Percentiles rank a stretch among this genome's conserved stretches.
These are phyloP conservation scores for Paramecium sexaurelia DNA, from an alignment of 73 alveolate genomes.

Conservation along the genomic window DNA sequence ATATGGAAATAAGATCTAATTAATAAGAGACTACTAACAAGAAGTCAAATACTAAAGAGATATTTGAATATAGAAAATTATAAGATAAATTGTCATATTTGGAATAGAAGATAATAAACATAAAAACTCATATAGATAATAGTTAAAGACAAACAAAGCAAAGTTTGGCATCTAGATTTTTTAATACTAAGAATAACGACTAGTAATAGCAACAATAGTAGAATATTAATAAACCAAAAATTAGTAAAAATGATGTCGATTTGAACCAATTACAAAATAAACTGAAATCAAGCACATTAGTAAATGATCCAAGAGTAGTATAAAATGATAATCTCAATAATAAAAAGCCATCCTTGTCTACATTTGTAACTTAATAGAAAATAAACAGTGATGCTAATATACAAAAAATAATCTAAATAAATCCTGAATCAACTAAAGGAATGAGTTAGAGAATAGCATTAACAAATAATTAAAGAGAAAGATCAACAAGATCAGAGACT, in stretches of 20 bases:
- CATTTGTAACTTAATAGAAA: constrained; percentile 18
- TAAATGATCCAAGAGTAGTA: neutral
- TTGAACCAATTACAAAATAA: neutral
- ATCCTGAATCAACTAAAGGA: constrained; percentile 4
- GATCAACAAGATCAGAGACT: neutral
- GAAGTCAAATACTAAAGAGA: neutral
- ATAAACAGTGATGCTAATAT: neutral
- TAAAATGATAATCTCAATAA: neutral
- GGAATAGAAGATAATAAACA: constrained; percentile 20
- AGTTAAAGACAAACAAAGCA: constrained; percentile 12
- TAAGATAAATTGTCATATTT: constrained; percentile 28
- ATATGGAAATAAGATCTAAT: constrained; percentile 18
- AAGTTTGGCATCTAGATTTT: constrained; percentile 28
- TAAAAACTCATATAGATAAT: constrained; percentile 30
- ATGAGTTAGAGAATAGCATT: neutral
- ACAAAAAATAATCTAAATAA: neutral
- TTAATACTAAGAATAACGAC: neutral
- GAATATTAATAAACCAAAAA: neutral
- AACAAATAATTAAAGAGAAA: neutral
- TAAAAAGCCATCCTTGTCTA: constrained; percentile 11
- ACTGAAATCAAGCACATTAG: neutral
- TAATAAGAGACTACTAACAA: neutral
- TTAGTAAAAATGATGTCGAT: neutral
- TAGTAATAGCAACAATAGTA: neutral
- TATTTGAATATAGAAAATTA: neutral